A percentile compares a stretch with the other conserved stretches of the same genome.
These are phyloP conservation scores for Penicillium roqueforti DNA, from an alignment of 495 filamentous ascomycete species.

Conservation along the genomic window DNA sequence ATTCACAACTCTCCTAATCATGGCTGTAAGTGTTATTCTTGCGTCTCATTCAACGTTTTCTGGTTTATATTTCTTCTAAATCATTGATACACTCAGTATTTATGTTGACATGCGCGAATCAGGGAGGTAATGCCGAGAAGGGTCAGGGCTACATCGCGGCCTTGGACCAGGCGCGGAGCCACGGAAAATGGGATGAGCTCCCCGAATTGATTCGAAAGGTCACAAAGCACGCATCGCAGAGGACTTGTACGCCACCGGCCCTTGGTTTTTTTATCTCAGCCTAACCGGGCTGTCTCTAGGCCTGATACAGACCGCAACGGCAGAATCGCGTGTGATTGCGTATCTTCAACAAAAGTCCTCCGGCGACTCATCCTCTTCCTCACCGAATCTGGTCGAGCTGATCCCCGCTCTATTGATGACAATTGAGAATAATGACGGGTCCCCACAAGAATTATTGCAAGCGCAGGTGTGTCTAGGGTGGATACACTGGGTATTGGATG, in stretches of 20 bases:
- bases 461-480: slow-evolving; percentile 76
- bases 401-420: slow-evolving; percentile 57
- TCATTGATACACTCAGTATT: slow-evolving; percentile 4
- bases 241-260: slow-evolving; percentile 59
- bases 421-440: slow-evolving; percentile 55
- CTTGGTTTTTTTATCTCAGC: slow-evolving; percentile 7
- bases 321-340: slow-evolving; percentile 61
- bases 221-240: slow-evolving; percentile 84
- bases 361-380: slow-evolving; percentile 41
- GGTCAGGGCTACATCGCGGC: slow-evolving; percentile 71
- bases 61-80: background rate
- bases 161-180: slow-evolving; percentile 81
- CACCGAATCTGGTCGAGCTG: slow-evolving; percentile 57
- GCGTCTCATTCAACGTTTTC: background rate
- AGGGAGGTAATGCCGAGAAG: slow-evolving; percentile 58
- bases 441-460: slow-evolving; percentile 69
- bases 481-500: slow-evolving; percentile 72
- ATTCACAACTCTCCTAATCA: slow-evolving; percentile 23
- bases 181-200: slow-evolving; percentile 85
- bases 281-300: slow-evolving; percentile 46
- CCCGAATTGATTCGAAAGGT: slow-evolving; percentile 87
- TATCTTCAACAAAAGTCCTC: slow-evolving; percentile 38
- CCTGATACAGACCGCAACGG: slow-evolving; percentile 68
- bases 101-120: slow-evolving; percentile 25
- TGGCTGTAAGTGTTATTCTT: slow-evolving; percentile 33